A percentile compares a stretch with the other conserved stretches of the same genome.
These are phyloP conservation scores for Chaetomiaceae sp. DNA, from an alignment of 2,329 filamentous ascomycete genomes.

Conservation along the genomic window DNA sequence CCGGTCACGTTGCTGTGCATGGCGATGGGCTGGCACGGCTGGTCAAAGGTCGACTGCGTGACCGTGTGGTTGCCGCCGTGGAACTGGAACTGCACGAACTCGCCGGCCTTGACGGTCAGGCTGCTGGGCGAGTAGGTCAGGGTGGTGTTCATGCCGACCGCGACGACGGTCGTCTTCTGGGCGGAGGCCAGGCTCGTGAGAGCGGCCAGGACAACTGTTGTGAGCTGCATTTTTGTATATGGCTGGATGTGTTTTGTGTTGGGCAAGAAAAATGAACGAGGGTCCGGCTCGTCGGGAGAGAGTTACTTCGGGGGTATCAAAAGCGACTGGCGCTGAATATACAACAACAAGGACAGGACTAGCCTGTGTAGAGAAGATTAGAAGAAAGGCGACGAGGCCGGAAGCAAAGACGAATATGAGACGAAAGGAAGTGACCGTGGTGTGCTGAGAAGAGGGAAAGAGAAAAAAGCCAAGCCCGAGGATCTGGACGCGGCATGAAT, in stretches of 20 bases:
- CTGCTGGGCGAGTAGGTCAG: constrained; percentile 61
- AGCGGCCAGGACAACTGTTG: constrained; percentile 40
- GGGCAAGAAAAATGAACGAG: constrained; percentile 24
- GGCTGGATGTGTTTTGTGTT: constrained; percentile 18
- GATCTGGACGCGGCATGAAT: constrained; percentile 32
- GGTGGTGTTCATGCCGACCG: constrained; percentile 43
- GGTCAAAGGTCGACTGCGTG: constrained; percentile 68
- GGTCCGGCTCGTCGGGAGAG: constrained; percentile 24
- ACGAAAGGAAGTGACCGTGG: constrained; percentile 8
- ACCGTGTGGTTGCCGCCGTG: constrained; percentile 68
- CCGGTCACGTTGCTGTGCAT: constrained; percentile 48
- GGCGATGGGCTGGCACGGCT: constrained; percentile 59
- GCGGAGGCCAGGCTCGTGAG: constrained; percentile 41
- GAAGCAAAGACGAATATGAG: constrained; percentile 23
- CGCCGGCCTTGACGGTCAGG: constrained; percentile 56
- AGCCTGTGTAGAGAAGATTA: constrained; percentile 34
- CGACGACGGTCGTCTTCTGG: constrained; percentile 46
- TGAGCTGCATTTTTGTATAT: constrained; percentile 49
- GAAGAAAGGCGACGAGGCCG: too few species aligned
- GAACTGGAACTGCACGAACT: constrained; percentile 63
- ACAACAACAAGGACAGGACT: constrained; percentile 37
- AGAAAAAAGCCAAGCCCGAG: constrained; percentile 21
- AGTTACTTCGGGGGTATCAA: constrained; percentile 22
- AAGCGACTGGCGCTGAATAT: constrained; percentile 41
- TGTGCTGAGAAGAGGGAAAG: constrained; percentile 23